A percentile compares a stretch with the other conserved stretches of the same genome.
These are phyloP conservation scores for Fusarium sp. DNA, from an alignment of 2,329 filamentous ascomycete species.

Conservation along the genomic window DNA sequence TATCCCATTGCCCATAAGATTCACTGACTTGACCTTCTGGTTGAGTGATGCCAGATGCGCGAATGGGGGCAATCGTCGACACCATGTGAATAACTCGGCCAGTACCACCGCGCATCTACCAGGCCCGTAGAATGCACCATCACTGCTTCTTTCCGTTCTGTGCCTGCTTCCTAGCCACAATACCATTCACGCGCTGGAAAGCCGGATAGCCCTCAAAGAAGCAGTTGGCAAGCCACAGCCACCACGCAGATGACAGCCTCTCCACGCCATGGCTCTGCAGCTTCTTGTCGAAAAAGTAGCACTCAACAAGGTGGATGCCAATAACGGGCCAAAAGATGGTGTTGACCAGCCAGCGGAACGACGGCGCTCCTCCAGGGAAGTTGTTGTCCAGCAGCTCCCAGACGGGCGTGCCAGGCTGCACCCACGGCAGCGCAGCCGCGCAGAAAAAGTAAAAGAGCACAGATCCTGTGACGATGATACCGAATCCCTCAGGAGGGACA, in stretches of 20 bases:
- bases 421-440: conserved; percentile 60
- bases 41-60: background rate
- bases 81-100: no score
- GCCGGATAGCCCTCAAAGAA: conserved; percentile 65
- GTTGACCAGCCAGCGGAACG: conserved; percentile 69
- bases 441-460: conserved; percentile 66
- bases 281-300: conserved; percentile 61
- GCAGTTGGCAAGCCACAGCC: conserved; percentile 62
- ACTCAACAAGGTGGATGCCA: conserved; percentile 73
- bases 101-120: background rate
- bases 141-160: conserved; percentile 49
- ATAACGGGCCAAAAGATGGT: conserved; percentile 69
- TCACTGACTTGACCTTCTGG: no score
- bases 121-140: background rate
- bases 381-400: conserved; percentile 62
- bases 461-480: conserved; percentile 64
- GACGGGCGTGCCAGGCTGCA: conserved; percentile 62
- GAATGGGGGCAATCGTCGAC: no score
- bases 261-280: conserved; percentile 61
- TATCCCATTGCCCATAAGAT: no score
- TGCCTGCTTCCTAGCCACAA: conserved; percentile 58
- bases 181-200: conserved; percentile 63
- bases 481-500: conserved; percentile 55
- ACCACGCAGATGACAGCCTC: conserved; percentile 62
- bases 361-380: conserved; percentile 68